A percentile compares a stretch with the other conserved stretches of the same genome.
Evolutionary conservation across 176 grass and related monocot species (phyloP).

Genomic region (Zizania latifolia): DNA sequence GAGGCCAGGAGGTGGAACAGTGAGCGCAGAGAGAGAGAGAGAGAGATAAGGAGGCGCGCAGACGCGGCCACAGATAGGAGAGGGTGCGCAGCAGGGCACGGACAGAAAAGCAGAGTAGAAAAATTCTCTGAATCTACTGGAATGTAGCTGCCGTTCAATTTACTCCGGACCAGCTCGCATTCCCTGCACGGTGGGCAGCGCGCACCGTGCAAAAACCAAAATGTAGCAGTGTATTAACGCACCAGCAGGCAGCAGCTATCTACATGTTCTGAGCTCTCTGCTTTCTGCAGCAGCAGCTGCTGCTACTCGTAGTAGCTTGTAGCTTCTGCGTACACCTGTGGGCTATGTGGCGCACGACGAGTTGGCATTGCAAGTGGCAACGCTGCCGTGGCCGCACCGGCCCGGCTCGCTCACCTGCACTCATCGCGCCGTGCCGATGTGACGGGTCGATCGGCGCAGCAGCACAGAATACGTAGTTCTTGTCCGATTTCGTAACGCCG

Average conservation of each 20-base stretch:
- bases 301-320: neutral
- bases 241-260: neutral
- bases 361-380: neutral
- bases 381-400: neutral
- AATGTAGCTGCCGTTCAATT: slow-evolving; percentile 3
- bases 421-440: neutral
- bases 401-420: neutral
- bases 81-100: neutral
- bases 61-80: neutral
- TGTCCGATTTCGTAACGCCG: neutral
- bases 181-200: neutral
- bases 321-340: too few relatives aligned
- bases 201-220: neutral
- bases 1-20: neutral
- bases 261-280: neutral
- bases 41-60: neutral
- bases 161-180: neutral
- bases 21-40: neutral
- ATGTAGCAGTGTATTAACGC: neutral
- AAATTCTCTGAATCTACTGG: slow-evolving; percentile 36
- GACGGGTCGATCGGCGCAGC: neutral
- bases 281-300: neutral
- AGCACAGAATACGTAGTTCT: neutral
- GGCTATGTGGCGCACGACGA: too few relatives aligned
- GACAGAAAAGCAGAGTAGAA: neutral